Evolutionary conservation across 352 stramenopile genomes (phyloP), one percentile per base, ranked within the genome.

Genomic region (Globisporangium spinosum): DNA sequence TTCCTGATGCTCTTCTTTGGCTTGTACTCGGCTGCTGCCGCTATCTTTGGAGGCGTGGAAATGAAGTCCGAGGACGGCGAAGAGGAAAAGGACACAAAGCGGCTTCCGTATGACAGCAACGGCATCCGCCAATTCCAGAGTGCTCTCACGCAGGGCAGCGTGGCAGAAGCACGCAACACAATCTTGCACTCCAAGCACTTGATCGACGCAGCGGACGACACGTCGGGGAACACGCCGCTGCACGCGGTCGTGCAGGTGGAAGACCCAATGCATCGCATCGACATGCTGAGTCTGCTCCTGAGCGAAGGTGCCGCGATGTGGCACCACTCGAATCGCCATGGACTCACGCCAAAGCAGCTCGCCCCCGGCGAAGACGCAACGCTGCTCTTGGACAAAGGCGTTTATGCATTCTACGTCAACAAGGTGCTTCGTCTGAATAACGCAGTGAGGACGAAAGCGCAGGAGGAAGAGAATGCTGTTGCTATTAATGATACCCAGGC

Each of bases 1-100:
- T 72, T 89, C 25, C 79, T 82, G 1, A 85, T 82, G 76, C 75
- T 90, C 45, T 90, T 90, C 62, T 89, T 81, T 58, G 83, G 83
- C 10, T 73, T 64, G 62, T 89, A 82, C 54, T 84, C 80, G 0
- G 78, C 87, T 40, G 80, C 84, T 2, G 78, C 72, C 0, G 73
- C 77, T 2, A 83, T 90, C 54, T 90, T 92, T 53, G 82, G 70
- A 12, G 84, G 82, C 5, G 70, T 90, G 10, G 58, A 70, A 8
- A 63, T 58, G 2, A 63, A 51, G 34, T 34, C 13, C 25, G 57
- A 58, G 17, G 23, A 62, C 7, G 45, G 60, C 5, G 7, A 53
- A 15, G 63, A 65, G 13, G 23, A 20, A 0, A 3, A 59, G 38
- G 20, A 47, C 15, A 2, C 38, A 17, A 25, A 69, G 13, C 40